Conservation (phyloP, 495 filamentous ascomycete species). For the Friedmanniomyces simplex region DNA sequence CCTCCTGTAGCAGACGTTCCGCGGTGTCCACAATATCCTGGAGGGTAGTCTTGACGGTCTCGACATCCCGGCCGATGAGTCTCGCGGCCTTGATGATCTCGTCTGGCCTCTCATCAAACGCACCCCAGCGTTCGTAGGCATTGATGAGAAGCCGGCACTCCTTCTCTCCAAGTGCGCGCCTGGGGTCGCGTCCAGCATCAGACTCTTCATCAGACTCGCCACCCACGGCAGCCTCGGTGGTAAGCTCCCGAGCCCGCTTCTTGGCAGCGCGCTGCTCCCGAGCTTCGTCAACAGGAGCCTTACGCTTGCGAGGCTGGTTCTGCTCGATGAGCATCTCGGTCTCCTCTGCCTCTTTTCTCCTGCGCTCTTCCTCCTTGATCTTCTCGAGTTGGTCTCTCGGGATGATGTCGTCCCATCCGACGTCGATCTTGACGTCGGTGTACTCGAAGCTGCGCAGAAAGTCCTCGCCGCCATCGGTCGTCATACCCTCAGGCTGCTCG, state of each 20-base stretch:
- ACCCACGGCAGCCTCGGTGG: conserved; percentile 43
- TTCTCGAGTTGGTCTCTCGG: conserved; percentile 81
- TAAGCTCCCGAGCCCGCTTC: conserved; percentile 72
- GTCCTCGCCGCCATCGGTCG: conserved; percentile 84
- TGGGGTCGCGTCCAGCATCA: conserved; percentile 54
- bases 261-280: conserved; percentile 86
- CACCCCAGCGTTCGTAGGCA: conserved; percentile 79
- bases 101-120: conserved; percentile 71
- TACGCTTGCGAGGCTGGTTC: conserved; percentile 77
- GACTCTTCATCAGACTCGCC: conserved; percentile 46
- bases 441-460: conserved; percentile 84
- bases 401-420: conserved; percentile 97
- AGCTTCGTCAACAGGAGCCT: conserved; percentile 52
- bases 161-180: conserved; percentile 74
- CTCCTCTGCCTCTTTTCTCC: conserved; percentile 70
- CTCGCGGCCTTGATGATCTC: conserved; percentile 79
- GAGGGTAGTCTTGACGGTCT: conserved; percentile 59
- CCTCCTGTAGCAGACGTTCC: conserved; percentile 56
- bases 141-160: conserved; percentile 84
- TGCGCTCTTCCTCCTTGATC: conserved; percentile 80
- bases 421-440: conserved; percentile 85
- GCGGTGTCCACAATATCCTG: conserved; percentile 66
- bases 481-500: conserved; percentile 77
- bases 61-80: conserved; percentile 66
- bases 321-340: conserved; percentile 73